Base-by-base conservation (phyloP, 2,329 filamentous ascomycete species). In the Fusarium sp. region DNA sequence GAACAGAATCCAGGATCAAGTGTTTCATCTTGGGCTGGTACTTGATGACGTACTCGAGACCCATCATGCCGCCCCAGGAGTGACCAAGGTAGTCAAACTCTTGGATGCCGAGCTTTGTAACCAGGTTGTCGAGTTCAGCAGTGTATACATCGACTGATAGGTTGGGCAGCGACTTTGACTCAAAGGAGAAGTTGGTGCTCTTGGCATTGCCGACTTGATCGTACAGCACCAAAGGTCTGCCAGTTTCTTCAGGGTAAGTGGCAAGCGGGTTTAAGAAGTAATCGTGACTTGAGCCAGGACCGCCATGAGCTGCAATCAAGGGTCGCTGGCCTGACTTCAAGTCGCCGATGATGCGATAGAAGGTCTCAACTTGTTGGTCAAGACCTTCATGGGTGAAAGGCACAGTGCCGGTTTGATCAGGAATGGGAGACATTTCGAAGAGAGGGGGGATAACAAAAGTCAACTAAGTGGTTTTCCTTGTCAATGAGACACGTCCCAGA, bases 31-130 rank as follows among this genome's bases (percentile, higher is more conserved):
- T 56, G 13, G 42, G 53, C 11, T 56, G 42, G 24, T 56, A 56
- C 53, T 56, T 56, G 42, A 56, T 47, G 6, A 56, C 24, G 13
- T 48, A 56, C 24, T 56, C 53, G 1, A 56, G 53, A 14, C 53
- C 53, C 53, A 56, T 56, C 53, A 56, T 56, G 30, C 53, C 53
- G 24, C 53, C 53, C 53, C 53, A 56, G 24, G 53, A 56, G 30
- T 56, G 53, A 47, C 53, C 53, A 40, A 56, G 42, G n/a, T 56
- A 56, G 30, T 56, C 53, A 40, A 56, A 56, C 10, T 56, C 53
- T 14, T 56, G 53, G 7, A 56, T 56, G n/a, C 53, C 42, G 42
- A 56, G 53, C 30, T 48, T 56, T 12, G 42, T 40, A 42, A 56
- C 53, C 53, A 56, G n/a, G 53, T 56, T 56, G 53, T 56, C 8